Conservation (phyloP, 208 protist species). For the Leishmania gerbilli region DNA sequence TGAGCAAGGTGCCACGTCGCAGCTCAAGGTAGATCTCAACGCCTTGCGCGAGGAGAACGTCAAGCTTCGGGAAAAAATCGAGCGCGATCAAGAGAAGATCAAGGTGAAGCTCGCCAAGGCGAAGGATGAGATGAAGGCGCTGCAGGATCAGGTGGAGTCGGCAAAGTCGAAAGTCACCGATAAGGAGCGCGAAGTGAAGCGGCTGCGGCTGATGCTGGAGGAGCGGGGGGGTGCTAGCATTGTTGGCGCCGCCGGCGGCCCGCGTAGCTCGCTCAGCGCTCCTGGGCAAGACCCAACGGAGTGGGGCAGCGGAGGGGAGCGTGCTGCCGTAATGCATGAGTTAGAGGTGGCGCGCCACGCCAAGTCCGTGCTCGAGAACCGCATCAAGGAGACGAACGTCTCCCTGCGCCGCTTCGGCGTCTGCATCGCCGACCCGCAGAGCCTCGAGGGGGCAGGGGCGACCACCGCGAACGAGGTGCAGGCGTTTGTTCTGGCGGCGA, state of each 20-base stretch:
- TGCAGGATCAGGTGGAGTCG: constrained; percentile 79
- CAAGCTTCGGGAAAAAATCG: constrained; percentile 90
- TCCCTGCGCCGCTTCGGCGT: constrained; percentile 82
- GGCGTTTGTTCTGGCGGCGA: constrained; percentile 72
- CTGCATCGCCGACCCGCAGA: constrained; percentile 65
- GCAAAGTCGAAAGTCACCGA: constrained; percentile 50
- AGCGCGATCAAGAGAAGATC: constrained; percentile 91
- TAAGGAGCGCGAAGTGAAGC: constrained; percentile 79
- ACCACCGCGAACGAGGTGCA: constrained; percentile 33
- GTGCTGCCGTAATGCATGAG: constrained; percentile 40
- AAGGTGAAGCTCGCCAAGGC: constrained; percentile 83
- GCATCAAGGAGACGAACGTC: constrained; percentile 81
- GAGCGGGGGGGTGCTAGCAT: constrained; percentile 32
- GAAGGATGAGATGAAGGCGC: constrained; percentile 77
- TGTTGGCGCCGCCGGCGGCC: constrained; percentile 11
- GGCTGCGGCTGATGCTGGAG: constrained; percentile 82
- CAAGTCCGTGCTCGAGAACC: constrained; percentile 57
- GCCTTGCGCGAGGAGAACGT: constrained; percentile 80
- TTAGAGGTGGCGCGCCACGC: constrained; percentile 62
- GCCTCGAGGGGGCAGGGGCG: constrained; percentile 26
- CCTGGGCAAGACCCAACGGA: constrained; percentile 3
- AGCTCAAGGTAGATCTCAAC: constrained; percentile 82
- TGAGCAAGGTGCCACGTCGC: constrained; percentile 69
- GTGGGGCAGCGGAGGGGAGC: constrained; percentile 32
- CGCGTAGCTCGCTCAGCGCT: constrained; percentile 11